Base-by-base conservation (phyloP, 305 asterid species). In the Fraxinus platypoda region DNA sequence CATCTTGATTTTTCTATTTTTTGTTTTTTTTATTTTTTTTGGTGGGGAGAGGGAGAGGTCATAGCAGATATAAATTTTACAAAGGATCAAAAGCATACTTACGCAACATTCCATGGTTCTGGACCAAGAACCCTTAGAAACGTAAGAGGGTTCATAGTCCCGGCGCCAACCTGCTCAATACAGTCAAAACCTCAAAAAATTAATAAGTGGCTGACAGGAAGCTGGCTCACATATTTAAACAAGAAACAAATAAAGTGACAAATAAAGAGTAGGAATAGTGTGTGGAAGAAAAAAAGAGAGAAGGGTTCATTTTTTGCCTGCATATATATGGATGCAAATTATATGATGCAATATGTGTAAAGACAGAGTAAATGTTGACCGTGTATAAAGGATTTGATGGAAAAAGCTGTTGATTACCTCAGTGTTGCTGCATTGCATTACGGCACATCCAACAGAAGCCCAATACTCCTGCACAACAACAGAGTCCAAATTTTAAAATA, bases 71-170 rank as follows among this genome's bases (percentile, higher is more conserved):
- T 41, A 35, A 73, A 74, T 21, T 34, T 43, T 54, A 75, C 49
- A 17, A 52, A 57, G 83, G 11, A 62, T 70, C 70, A 81, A 87
- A 81, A 81, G 84, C 80, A 86, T 74, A 88, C 99, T 93, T 91
- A 95, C 99, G 97, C 99, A 76, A 94, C 97, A 90, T 92, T 95
- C 99, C 99, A 94, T 9, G 99, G 99, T 87, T 95, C 99, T 84
- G 98, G 99, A 59, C 99, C 99, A 70, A 95, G 96, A 79, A 95
- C 99, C 85, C 99, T 88, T 89, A 95, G 83, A 87, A 88, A 95
- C 35, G 99, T 95, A 77, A 91, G 97, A 76, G 99, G 99, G 87
- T 95, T 95, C 98, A 95, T 95, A 72, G 99, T 95, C 82, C 99
- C 99, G 80, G 99, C 99, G 86, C 99, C 99, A 84, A 95, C 99